A percentile compares a stretch with the other conserved stretches of the same genome.
phyloP scores from a whole-genome alignment of 768 basidiomycete genomes.

The Mycena olivaceomarginata region DNA sequence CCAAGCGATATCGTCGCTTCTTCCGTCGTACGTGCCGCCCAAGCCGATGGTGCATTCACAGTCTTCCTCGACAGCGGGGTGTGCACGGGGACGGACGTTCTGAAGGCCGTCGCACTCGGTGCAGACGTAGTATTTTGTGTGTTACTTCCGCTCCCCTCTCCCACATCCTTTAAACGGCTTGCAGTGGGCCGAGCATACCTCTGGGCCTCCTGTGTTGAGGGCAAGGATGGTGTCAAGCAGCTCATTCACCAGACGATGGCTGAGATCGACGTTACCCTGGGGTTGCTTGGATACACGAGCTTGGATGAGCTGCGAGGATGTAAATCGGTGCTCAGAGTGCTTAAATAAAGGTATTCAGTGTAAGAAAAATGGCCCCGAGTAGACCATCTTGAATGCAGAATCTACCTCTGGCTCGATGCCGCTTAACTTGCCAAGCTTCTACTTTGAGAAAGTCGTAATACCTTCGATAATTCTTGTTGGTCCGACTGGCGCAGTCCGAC shows the following conservation, averaged over 20 bases:
- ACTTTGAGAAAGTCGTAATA: too few species aligned
- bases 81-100: not conserved
- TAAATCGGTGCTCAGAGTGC: not conserved
- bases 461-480: too few species aligned
- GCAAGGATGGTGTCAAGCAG: not conserved
- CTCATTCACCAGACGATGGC: constrained; percentile 3
- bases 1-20: not conserved
- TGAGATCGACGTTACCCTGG: constrained; percentile 1
- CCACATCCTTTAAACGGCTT: not conserved
- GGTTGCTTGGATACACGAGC: not conserved
- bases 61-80: constrained; percentile 5
- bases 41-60: not conserved
- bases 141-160: not conserved
- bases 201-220: not conserved
- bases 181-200: not conserved
- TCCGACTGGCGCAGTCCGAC: too few species aligned
- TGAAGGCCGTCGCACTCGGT: not conserved
- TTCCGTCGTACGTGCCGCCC: not conserved
- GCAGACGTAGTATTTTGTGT: not conserved
- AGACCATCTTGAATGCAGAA: too few species aligned
- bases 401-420: too few species aligned
- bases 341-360: too few species aligned
- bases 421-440: too few species aligned
- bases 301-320: not conserved
- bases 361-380: too few species aligned